phyloP scores from a whole-genome alignment of 257 asterid species.

The Gentiana straminea region DNA sequence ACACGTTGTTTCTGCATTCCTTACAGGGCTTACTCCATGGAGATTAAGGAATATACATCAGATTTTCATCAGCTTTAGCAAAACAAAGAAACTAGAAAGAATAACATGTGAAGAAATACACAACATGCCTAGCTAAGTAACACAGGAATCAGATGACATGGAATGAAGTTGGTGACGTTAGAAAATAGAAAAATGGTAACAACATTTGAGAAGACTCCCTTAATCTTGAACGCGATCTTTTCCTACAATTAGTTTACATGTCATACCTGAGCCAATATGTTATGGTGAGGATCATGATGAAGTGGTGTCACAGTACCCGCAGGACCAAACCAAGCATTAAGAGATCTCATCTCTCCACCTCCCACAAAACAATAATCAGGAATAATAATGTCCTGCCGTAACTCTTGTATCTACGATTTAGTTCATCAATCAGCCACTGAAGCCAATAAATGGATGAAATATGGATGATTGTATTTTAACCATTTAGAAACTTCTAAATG shows the following conservation, averaged over 20 bases:
- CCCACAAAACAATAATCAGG: constrained; percentile 96
- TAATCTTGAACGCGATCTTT: background rate
- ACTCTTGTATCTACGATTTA: constrained; percentile 71
- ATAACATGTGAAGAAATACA: background rate
- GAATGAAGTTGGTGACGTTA: background rate
- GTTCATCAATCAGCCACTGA: constrained; percentile 3
- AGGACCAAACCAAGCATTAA: constrained; percentile 99
- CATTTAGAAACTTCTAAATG: constrained; percentile 2
- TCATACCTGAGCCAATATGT: constrained; percentile 91
- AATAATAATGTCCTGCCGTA: constrained; percentile 64
- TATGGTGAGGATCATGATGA: constrained; percentile 98
- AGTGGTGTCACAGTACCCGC: constrained; percentile 93
- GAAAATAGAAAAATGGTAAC: background rate
- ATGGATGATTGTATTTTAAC: background rate
- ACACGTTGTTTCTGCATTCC: too few species aligned
- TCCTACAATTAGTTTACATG: background rate
- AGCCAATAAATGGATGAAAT: background rate
- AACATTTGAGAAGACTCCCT: background rate
- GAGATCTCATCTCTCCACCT: constrained; percentile 79
- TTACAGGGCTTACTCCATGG: too few species aligned
- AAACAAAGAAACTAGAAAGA: background rate
- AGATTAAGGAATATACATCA: too few species aligned
- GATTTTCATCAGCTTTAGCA: too few species aligned
- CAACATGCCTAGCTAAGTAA: too few species aligned
- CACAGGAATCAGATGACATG: background rate